phyloP scores from a whole-genome alignment of 1,284 basidiomycete genomes.

The Cutaneotrichosporon arboriforme region DNA sequence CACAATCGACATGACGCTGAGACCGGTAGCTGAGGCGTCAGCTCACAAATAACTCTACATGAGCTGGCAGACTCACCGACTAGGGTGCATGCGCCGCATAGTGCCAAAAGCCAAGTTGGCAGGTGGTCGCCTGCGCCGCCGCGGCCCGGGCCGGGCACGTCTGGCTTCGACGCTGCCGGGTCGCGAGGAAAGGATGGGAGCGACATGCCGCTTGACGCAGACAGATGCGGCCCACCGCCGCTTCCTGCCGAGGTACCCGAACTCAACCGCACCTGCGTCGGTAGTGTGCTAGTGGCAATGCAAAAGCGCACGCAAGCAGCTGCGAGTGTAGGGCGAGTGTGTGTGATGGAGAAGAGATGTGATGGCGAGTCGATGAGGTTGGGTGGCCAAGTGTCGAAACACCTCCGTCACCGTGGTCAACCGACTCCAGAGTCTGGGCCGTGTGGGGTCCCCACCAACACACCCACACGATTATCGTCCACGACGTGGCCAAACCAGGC shows the following conservation, averaged over 20 bases:
- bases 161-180: neutral
- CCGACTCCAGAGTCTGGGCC: neutral
- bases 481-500: neutral
- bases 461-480: neutral
- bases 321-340: neutral
- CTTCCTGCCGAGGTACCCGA: neutral
- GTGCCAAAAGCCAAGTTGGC: constrained; percentile 38
- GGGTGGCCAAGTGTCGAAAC: neutral
- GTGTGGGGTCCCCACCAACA: neutral
- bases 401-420: constrained; percentile 2
- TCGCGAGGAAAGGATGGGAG: constrained; percentile 9
- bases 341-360: neutral
- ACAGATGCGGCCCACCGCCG: too few species aligned
- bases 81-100: constrained; percentile 44
- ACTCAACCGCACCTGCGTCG: neutral
- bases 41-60: neutral
- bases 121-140: constrained; percentile 41
- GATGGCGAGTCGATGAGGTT: neutral
- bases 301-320: too few species aligned
- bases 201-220: constrained; percentile 4
- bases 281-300: neutral
- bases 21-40: constrained; percentile 58
- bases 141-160: neutral
- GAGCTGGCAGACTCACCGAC: constrained; percentile 28
- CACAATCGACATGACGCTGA: constrained; percentile 76